Evolutionary conservation across 1,139 yeast genomes (phyloP), one percentile per base, ranked within the genome.

Genomic region (Wickerhamomyces sp.): DNA sequence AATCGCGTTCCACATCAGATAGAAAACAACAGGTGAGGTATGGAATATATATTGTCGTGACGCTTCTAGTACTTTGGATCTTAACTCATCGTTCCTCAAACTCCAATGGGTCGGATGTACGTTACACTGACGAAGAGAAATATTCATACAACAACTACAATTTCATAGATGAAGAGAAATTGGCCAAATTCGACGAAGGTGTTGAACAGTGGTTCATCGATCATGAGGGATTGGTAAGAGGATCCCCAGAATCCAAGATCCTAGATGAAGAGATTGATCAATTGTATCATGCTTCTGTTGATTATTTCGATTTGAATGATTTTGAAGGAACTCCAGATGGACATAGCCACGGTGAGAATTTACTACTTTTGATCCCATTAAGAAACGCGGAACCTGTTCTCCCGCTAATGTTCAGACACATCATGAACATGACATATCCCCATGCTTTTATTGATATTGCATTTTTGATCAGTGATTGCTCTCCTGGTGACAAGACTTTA

Each of bases 351-450:
- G 72, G 76, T 13, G 93, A 86, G 45, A 72, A 79, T 32, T 77
- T 87, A 12, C 62, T 87, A 39, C 62, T 87, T 38, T 69, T 83
- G 46, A 73, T 87, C 57, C 96, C 96, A 2, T 63, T 87, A 40
- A 70, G 94, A 53, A 83, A 87, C 53, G 95, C 95, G 1, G 89
- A 82, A 49, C 68, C 72, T 27, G 91, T 85, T 17, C 62, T 87
- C 39, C 88, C 93, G 9, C 68, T 85, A 67, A 87, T 89, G 64
- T 85, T 87, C 62, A 81, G 81, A 52, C 84, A 86, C 58, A 62
- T 87, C 56, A 82, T 83, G 87, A 85, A 85, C 56, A 66, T 87
- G 57, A 82, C 94, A 3, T 87, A 87, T 55, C 88, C 87, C 39
- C 96, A 87, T 55, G 69, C 74, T 20, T 64, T 84, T 45, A 81